Evolutionary conservation across 148 eudicot genomes (phyloP).

Genomic region (Amaranthus cruentus): DNA sequence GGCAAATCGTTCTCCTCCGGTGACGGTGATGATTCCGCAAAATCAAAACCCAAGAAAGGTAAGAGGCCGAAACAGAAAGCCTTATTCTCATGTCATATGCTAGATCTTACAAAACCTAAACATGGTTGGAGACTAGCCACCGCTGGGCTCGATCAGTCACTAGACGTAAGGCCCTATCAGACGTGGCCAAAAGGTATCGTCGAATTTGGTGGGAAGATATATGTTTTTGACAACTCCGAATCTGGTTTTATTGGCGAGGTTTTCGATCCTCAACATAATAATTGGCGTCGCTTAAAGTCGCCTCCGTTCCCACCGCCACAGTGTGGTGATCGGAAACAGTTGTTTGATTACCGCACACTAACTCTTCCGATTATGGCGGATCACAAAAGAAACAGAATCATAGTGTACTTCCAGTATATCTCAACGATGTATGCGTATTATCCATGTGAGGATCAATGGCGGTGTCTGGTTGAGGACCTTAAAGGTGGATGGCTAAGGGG

Average conservation of each 20-base stretch:
- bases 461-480: background rate
- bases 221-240: slow-evolving; percentile 4
- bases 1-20: background rate
- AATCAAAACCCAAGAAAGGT: background rate
- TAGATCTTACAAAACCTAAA: slow-evolving; percentile 5
- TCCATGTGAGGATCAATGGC: slow-evolving; percentile 6
- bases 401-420: background rate
- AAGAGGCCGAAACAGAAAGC: background rate
- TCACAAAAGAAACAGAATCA: slow-evolving; percentile 3
- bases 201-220: slow-evolving; percentile 4
- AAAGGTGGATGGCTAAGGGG: background rate
- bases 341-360: background rate
- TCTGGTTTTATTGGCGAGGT: background rate
- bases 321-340: background rate
- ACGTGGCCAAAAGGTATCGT: background rate
- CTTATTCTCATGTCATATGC: slow-evolving; percentile 4
- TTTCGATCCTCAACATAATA: background rate
- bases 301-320: slow-evolving; percentile 1
- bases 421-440: slow-evolving; percentile 3
- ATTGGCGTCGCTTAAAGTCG: slow-evolving; percentile 3
- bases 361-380: slow-evolving; percentile 5
- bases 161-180: too few relatives aligned
- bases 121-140: slow-evolving; percentile 1
- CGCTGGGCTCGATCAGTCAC: background rate
- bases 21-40: background rate